Evolutionary conservation across 495 filamentous ascomycete genomes (phyloP).

Genomic region (Penicillium mononematosum): DNA sequence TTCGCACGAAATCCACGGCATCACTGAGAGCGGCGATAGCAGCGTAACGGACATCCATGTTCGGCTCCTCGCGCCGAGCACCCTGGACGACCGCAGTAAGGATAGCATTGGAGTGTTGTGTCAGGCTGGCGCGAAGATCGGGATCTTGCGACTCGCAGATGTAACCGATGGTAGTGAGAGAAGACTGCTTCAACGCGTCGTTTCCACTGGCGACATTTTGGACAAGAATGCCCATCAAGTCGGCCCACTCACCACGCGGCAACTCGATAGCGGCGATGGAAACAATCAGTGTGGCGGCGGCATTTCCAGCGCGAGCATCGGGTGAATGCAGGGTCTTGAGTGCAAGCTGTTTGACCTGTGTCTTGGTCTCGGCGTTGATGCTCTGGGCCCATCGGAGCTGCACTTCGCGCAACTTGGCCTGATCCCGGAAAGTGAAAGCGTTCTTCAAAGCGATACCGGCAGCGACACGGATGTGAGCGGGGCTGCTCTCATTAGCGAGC

Average conservation of each 20-base stretch:
- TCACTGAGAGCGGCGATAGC: slow-evolving; percentile 93
- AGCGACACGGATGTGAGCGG: slow-evolving; percentile 80
- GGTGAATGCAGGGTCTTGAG: slow-evolving; percentile 76
- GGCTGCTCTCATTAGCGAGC: slow-evolving; percentile 84
- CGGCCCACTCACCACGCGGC: slow-evolving; percentile 90
- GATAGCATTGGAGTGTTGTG: slow-evolving; percentile 91
- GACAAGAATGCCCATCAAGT: slow-evolving; percentile 84
- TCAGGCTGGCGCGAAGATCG: slow-evolving; percentile 78
- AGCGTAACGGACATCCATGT: slow-evolving; percentile 82
- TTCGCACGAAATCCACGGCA: slow-evolving; percentile 94
- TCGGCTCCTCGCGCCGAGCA: slow-evolving; percentile 91
- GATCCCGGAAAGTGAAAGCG: slow-evolving; percentile 89
- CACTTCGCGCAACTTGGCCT: slow-evolving; percentile 76
- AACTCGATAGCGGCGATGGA: slow-evolving; percentile 94
- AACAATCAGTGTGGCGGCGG: slow-evolving; percentile 90
- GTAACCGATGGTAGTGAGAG: slow-evolving; percentile 90
- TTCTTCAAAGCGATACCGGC: slow-evolving; percentile 97
- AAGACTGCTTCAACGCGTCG: slow-evolving; percentile 88
- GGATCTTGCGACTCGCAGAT: slow-evolving; percentile 94
- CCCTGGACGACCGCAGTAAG: slow-evolving; percentile 96
- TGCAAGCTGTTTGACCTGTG: slow-evolving; percentile 80
- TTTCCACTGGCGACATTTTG: slow-evolving; percentile 84
- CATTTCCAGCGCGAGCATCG: slow-evolving; percentile 77
- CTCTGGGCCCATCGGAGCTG: slow-evolving; percentile 87
- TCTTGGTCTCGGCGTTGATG: slow-evolving; percentile 75